Conservation (phyloP, 495 filamentous ascomycete species). For the Lindgomyces ingoldianus region DNA sequence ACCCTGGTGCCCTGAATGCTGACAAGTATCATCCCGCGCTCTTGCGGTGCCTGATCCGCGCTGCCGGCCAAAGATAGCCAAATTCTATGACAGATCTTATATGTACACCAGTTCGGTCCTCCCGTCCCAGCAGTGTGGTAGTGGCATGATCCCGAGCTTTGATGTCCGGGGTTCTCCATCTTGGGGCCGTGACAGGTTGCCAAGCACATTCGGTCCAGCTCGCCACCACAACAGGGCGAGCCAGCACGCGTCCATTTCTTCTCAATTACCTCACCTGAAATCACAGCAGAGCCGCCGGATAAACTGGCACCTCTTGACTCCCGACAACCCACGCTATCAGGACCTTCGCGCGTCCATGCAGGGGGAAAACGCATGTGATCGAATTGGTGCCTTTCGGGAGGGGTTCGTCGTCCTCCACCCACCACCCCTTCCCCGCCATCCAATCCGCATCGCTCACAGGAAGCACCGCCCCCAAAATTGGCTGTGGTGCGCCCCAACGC, state of each 20-base stretch:
- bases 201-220: not conserved
- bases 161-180: conserved; percentile 11
- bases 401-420: conserved; percentile 4
- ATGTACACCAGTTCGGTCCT: not conserved
- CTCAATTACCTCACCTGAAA: not conserved
- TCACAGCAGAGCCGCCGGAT: conserved; percentile 25
- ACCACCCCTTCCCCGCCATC: conserved; percentile 7
- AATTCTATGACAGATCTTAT: conserved; percentile 28
- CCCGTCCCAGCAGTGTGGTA: conserved; percentile 17
- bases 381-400: conserved; percentile 18
- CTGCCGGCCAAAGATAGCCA: conserved; percentile 25
- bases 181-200: conserved; percentile 1
- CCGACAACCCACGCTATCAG: not conserved
- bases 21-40: conserved; percentile 30
- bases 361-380: conserved; percentile 4
- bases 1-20: not conserved
- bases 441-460: conserved; percentile 2
- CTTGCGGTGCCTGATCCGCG: conserved; percentile 22
- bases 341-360: conserved; percentile 8
- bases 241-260: not conserved
- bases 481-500: conserved; percentile 11
- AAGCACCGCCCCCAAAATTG: conserved; percentile 20
- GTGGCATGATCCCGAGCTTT: conserved; percentile 21
- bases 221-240: conserved; percentile 13
- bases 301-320: not conserved